Evolutionary conservation across 2,329 filamentous ascomycete species (phyloP).

Genomic region (Intubia oerlemansii): DNA sequence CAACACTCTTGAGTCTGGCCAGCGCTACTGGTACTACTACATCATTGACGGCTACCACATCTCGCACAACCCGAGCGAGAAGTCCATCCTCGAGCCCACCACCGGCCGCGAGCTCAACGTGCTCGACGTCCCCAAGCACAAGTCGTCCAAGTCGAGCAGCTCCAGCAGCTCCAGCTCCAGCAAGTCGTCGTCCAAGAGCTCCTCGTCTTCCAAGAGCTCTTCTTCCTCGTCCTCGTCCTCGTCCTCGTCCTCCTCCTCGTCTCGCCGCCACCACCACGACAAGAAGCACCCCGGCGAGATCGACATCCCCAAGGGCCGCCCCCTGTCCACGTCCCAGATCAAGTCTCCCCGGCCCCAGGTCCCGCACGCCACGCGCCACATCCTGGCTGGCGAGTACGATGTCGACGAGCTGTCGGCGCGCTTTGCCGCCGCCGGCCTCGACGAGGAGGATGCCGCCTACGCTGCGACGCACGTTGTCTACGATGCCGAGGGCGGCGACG

Average conservation of each 20-base stretch:
- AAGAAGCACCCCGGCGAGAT: slow-evolving; percentile 25
- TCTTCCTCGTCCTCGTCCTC: slow-evolving; percentile 10
- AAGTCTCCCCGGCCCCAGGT: slow-evolving; percentile 75
- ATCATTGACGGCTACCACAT: slow-evolving; percentile 99
- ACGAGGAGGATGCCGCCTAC: slow-evolving; percentile 10
- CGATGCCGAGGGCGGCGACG: slow-evolving; percentile 1
- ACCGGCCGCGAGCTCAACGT: slow-evolving; percentile 95
- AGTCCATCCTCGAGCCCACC: slow-evolving; percentile 82
- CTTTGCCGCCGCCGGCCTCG: slow-evolving; percentile 41
- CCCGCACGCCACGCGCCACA: slow-evolving; percentile 69
- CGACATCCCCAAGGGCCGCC: slow-evolving; percentile 73
- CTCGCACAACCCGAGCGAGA: slow-evolving; percentile 81
- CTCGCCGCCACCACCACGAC: too few species aligned
- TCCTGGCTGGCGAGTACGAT: slow-evolving; percentile 61
- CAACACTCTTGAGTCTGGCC: slow-evolving; percentile 63
- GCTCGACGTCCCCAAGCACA: slow-evolving; percentile 63
- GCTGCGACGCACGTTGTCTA: slow-evolving; percentile 2
- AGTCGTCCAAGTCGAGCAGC: slow-evolving; percentile 18
- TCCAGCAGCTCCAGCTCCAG: slow-evolving; percentile 5
- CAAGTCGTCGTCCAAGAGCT: neutral
- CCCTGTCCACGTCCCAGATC: slow-evolving; percentile 75
- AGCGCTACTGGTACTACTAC: slow-evolving; percentile 99
- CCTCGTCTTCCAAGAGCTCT: neutral
- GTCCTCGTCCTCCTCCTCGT: slow-evolving; percentile 15
- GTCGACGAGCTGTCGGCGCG: slow-evolving; percentile 60